Percentiles rank a stretch among this genome's conserved stretches.
phyloP scores from a whole-genome alignment of 106 monocot species.

The Dendrobium chrysotoxum region DNA sequence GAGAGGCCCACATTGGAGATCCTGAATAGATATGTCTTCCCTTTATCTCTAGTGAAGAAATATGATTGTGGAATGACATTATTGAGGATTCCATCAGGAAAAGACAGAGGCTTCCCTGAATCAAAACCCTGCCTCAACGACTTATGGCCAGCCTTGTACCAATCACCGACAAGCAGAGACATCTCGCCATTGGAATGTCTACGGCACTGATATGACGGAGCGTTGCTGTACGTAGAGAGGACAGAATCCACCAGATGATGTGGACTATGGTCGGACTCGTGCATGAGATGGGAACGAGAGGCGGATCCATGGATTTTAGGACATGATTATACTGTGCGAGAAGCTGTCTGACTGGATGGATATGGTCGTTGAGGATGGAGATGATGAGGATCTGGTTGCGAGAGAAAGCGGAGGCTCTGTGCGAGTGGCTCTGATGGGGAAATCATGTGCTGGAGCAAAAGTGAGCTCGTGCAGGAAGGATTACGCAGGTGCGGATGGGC shows the following conservation, averaged over 20 bases:
- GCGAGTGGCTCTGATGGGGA: too few relatives aligned
- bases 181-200: constrained; percentile 58
- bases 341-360: too few relatives aligned
- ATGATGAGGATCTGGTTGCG: too few relatives aligned
- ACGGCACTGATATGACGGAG: constrained; percentile 61
- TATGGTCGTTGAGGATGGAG: too few relatives aligned
- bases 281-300: too few relatives aligned
- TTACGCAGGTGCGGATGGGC: too few relatives aligned
- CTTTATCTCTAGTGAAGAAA: constrained; percentile 64
- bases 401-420: too few relatives aligned
- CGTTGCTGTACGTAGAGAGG: constrained; percentile 61
- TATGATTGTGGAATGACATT: constrained; percentile 42
- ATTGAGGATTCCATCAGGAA: constrained; percentile 77
- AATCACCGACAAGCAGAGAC: constrained; percentile 76
- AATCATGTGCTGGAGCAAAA: too few relatives aligned
- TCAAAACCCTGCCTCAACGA: constrained; percentile 56
- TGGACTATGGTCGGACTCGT: too few relatives aligned
- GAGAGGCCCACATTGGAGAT: constrained; percentile 81
- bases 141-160: constrained; percentile 78
- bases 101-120: constrained; percentile 38
- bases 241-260: constrained; percentile 77
- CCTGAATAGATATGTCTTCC: constrained; percentile 78
- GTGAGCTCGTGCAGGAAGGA: too few relatives aligned
- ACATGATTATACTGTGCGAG: too few relatives aligned
- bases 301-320: too few relatives aligned